phyloP scores from a whole-genome alignment of 495 filamentous ascomycete genomes.

The Evernia prunastri region DNA sequence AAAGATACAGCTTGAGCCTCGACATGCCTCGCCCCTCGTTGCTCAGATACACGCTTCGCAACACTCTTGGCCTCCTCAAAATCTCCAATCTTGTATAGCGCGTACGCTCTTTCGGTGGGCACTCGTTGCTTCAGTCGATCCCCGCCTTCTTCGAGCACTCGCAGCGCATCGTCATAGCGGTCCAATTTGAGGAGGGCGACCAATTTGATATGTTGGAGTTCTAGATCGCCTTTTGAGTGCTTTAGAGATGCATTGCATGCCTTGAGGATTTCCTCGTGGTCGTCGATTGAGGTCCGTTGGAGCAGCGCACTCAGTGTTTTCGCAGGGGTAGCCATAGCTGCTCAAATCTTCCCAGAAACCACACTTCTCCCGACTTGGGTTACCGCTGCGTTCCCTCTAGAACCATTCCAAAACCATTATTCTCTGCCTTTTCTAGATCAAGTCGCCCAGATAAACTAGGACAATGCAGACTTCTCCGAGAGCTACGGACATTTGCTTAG shows the following conservation, averaged over 20 bases:
- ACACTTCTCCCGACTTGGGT: neutral
- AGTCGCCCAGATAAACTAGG: neutral
- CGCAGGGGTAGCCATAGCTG: constrained; percentile 36
- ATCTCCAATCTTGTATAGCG: constrained; percentile 78
- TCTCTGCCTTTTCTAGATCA: neutral
- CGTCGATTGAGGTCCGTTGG: constrained; percentile 55
- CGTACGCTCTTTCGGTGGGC: constrained; percentile 78
- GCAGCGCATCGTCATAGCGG: constrained; percentile 82
- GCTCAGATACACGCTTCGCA: constrained; percentile 42
- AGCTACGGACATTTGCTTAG: neutral
- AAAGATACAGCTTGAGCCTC: constrained; percentile 73
- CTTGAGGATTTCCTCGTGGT: constrained; percentile 65
- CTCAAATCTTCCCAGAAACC: neutral
- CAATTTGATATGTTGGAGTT: constrained; percentile 69
- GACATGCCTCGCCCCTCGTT: constrained; percentile 71
- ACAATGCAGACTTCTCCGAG: neutral
- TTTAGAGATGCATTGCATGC: constrained; percentile 64
- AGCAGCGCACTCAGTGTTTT: constrained; percentile 53
- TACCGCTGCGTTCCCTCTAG: neutral
- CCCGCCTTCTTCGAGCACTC: constrained; percentile 65
- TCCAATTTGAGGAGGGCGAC: constrained; percentile 91
- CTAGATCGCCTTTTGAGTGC: constrained; percentile 53
- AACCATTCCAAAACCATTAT: neutral
- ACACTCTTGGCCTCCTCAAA: constrained; percentile 61
- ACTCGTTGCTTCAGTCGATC: constrained; percentile 60